Evolutionary conservation across 2,329 filamentous ascomycete genomes (phyloP).

Genomic region (Microcera coccophila): DNA sequence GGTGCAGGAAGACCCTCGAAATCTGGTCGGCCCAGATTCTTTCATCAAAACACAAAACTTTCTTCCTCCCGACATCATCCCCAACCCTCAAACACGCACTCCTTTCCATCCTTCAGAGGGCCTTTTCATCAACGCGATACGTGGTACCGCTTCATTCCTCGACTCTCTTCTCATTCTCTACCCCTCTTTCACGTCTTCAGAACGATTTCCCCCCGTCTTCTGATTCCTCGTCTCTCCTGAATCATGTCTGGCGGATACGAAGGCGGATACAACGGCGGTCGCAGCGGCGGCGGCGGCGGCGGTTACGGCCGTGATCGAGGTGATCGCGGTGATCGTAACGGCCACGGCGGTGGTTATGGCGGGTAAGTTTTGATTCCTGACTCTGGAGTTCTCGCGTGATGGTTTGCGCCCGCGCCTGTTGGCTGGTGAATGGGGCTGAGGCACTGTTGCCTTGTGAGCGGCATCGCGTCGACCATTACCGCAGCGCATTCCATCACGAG

Average conservation of each 20-base stretch:
- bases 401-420: not conserved
- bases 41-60: slow-evolving; percentile 23
- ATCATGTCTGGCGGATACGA: slow-evolving; percentile 44
- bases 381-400: not conserved
- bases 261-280: slow-evolving; percentile 28
- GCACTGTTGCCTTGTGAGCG: slow-evolving; percentile 9
- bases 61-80: slow-evolving; percentile 22
- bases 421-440: slow-evolving; percentile 9
- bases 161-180: slow-evolving; percentile 18
- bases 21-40: slow-evolving; percentile 23
- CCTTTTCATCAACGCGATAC: slow-evolving; percentile 16
- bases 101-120: slow-evolving; percentile 26
- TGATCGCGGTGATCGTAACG: slow-evolving; percentile 41
- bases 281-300: slow-evolving; percentile 29
- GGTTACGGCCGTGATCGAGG: slow-evolving; percentile 30
- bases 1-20: slow-evolving; percentile 14
- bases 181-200: slow-evolving; percentile 8
- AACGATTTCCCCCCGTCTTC: slow-evolving; percentile 15
- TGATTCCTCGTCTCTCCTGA: slow-evolving; percentile 8
- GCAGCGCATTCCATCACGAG: slow-evolving; percentile 1
- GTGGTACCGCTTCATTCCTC: slow-evolving; percentile 14
- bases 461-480: slow-evolving; percentile 3
- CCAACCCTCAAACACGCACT: slow-evolving; percentile 28
- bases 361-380: slow-evolving; percentile 32
- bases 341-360: slow-evolving; percentile 36